Evolutionary conservation across 2,329 filamentous ascomycete species (phyloP).

Genomic region (Fusarium nurragi): DNA sequence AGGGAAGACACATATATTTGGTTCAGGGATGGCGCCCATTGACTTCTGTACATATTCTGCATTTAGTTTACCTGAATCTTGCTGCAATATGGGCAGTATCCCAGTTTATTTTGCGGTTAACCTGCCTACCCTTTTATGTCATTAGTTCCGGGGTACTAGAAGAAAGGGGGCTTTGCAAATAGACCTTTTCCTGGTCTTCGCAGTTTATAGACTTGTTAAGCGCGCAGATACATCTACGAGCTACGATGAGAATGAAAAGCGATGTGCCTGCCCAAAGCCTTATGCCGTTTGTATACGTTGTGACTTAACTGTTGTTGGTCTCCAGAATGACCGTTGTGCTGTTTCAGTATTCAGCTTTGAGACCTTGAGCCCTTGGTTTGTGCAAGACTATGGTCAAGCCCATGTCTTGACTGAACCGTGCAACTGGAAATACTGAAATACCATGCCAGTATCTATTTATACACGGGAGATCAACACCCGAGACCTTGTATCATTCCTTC

Average conservation of each 20-base stretch:
- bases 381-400: neutral
- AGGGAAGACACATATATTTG: slow-evolving; percentile 35
- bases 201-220: slow-evolving; percentile 33
- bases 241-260: slow-evolving; percentile 41
- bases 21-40: slow-evolving; percentile 40
- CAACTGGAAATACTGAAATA: slow-evolving; percentile 8
- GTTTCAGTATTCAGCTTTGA: neutral
- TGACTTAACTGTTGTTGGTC: neutral
- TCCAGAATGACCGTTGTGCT: neutral
- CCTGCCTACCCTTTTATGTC: slow-evolving; percentile 21
- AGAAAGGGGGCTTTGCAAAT: slow-evolving; percentile 25
- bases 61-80: slow-evolving; percentile 30
- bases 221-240: slow-evolving; percentile 38
- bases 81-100: neutral
- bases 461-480: neutral
- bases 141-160: slow-evolving; percentile 22
- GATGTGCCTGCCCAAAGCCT: slow-evolving; percentile 22
- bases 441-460: neutral
- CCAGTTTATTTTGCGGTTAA: slow-evolving; percentile 8
- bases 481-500: neutral
- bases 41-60: slow-evolving; percentile 48
- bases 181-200: slow-evolving; percentile 30
- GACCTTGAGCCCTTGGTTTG: neutral
- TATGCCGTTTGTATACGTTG: neutral
- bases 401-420: slow-evolving; percentile 2